Percentiles rank a stretch among this genome's conserved stretches.
Evolutionary conservation across 2,329 filamentous ascomycete species (phyloP).

Genomic region (Phialophora expanda): DNA sequence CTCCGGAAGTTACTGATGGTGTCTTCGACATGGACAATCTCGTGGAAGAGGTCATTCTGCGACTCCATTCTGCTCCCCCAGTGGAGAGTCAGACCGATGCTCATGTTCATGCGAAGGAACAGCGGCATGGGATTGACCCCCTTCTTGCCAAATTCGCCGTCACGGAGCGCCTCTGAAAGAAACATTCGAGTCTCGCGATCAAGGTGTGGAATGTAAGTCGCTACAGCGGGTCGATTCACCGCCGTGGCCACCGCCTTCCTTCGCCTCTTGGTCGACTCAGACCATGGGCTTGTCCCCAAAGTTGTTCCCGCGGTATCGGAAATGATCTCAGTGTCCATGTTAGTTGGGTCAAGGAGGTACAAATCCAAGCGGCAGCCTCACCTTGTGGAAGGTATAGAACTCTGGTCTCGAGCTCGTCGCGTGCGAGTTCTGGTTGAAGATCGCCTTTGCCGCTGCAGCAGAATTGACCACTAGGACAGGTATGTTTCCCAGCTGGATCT

Average conservation of each 20-base stretch:
- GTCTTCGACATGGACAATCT: slow-evolving; percentile 68
- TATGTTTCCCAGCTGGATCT: slow-evolving; percentile 63
- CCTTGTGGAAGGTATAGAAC: slow-evolving; percentile 64
- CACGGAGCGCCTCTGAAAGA: slow-evolving; percentile 62
- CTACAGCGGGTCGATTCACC: slow-evolving; percentile 68
- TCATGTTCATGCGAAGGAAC: slow-evolving; percentile 68
- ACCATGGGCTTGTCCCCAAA: slow-evolving; percentile 70
- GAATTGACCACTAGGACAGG: slow-evolving; percentile 63
- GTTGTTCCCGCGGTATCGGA: slow-evolving; percentile 62
- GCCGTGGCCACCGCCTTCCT: slow-evolving; percentile 69
- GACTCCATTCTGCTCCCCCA: slow-evolving; percentile 67
- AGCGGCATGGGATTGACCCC: slow-evolving; percentile 69
- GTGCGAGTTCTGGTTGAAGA: slow-evolving; percentile 60
- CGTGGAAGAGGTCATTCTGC: slow-evolving; percentile 63
- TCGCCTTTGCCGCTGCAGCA: slow-evolving; percentile 55
- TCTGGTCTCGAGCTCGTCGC: slow-evolving; percentile 61
- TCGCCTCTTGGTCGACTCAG: slow-evolving; percentile 66
- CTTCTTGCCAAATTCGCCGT: slow-evolving; percentile 60
- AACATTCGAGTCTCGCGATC: slow-evolving; percentile 68
- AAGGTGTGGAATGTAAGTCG: slow-evolving; percentile 65
- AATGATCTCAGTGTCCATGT: slow-evolving; percentile 48
- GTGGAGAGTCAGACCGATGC: slow-evolving; percentile 66
- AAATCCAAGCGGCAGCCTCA: not conserved
- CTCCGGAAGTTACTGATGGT: slow-evolving; percentile 64
- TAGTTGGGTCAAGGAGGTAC: not conserved